A percentile compares a stretch with the other conserved stretches of the same genome.
Evolutionary conservation across 2,329 filamentous ascomycete species (phyloP).

Genomic region (Penicillium aurantiogriseum): DNA sequence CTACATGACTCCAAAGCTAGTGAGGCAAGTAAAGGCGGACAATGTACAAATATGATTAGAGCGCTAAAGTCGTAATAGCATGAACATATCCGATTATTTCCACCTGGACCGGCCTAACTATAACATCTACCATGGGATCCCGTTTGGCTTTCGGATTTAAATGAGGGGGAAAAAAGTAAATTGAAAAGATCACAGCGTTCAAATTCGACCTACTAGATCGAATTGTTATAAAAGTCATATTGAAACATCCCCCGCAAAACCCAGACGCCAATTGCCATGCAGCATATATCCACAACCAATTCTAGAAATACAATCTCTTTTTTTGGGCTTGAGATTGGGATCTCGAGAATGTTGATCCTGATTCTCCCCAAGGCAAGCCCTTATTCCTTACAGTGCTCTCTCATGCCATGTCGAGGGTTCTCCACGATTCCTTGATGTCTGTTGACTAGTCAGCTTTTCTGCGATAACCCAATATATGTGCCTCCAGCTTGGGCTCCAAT

Average conservation of each 20-base stretch:
- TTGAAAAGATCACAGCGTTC: conserved; percentile 1
- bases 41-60: background rate
- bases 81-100: background rate
- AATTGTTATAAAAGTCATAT: conserved; percentile 12
- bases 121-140: background rate
- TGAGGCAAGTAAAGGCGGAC: background rate
- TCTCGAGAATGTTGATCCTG: background rate
- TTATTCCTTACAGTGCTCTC: conserved; percentile 8
- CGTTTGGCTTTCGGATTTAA: background rate
- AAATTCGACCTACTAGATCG: conserved; percentile 2
- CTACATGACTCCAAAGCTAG: background rate
- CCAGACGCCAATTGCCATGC: conserved; percentile 42
- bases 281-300: conserved; percentile 29
- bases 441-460: conserved; percentile 7
- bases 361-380: background rate
- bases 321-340: conserved; percentile 10
- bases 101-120: no score
- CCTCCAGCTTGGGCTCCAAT: background rate
- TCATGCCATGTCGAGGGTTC: conserved; percentile 34
- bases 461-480: background rate
- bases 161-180: background rate
- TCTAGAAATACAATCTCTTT: conserved; percentile 24
- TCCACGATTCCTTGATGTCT: conserved; percentile 51
- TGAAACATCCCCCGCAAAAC: conserved; percentile 19
- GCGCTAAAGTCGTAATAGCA: background rate